These are phyloP conservation scores for Pestalotiopsis sp. DNA, from an alignment of 2,329 filamentous ascomycete genomes.

Conservation along the genomic window DNA sequence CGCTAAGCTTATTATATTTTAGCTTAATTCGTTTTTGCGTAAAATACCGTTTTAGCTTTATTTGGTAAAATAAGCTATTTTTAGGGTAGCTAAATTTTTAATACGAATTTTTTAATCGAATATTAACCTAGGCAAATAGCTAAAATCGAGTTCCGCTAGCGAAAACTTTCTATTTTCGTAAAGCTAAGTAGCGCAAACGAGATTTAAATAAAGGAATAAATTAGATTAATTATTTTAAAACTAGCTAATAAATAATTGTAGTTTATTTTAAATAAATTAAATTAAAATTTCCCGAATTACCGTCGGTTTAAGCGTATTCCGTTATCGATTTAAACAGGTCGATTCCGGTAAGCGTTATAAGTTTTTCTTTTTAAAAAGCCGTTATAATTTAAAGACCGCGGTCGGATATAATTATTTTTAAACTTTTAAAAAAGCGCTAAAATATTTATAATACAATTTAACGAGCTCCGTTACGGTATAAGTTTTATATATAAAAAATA, in stretches of 20 bases:
- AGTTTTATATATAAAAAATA: neutral
- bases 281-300: no score
- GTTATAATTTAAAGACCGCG: neutral
- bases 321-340: neutral
- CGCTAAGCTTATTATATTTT: no score
- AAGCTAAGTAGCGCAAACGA: no score
- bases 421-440: neutral
- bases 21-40: no score
- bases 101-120: no score
- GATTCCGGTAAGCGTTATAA: neutral
- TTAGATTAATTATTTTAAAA: neutral
- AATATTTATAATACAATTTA: no score
- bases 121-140: neutral
- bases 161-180: neutral
- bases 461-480: no score
- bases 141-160: neutral
- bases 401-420: no score
- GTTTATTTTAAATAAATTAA: no score
- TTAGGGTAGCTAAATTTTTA: no score
- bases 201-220: neutral
- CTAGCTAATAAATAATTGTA: neutral
- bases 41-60: neutral
- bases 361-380: neutral
- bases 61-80: no score
- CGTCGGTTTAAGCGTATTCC: no score